Conservation (phyloP, 2,329 filamentous ascomycete genomes). For the Xylariaceae sp. region DNA sequence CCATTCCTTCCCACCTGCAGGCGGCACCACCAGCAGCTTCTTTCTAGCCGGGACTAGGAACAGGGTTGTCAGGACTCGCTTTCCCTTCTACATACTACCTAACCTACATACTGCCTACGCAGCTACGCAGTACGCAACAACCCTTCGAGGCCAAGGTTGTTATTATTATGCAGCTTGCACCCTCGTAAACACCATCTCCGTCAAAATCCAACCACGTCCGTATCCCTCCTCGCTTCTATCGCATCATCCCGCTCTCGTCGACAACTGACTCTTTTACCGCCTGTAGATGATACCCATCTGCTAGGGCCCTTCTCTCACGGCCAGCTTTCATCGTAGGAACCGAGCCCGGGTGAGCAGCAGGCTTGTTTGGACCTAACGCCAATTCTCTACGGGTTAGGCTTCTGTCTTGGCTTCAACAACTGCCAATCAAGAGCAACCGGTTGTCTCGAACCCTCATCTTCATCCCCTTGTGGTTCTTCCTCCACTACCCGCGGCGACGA, state of each 20-base stretch:
- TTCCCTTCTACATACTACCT: slow-evolving; percentile 9
- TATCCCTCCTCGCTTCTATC: neutral
- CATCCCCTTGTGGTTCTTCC: neutral
- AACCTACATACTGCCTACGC: neutral
- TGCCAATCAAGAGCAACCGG: neutral
- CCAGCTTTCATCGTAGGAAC: slow-evolving; percentile 27
- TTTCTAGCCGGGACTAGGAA: slow-evolving; percentile 1
- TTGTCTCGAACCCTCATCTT: slow-evolving; percentile 6
- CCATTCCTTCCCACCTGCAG: slow-evolving; percentile 9
- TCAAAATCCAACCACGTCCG: slow-evolving; percentile 3
- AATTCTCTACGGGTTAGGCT: slow-evolving; percentile 4
- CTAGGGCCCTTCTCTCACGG: slow-evolving; percentile 19
- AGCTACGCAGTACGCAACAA: neutral
- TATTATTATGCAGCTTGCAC: neutral
- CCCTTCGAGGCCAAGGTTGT: neutral
- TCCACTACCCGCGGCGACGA: slow-evolving; percentile 16
- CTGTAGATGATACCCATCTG: slow-evolving; percentile 18
- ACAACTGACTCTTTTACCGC: slow-evolving; percentile 17
- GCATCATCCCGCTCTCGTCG: slow-evolving; percentile 19
- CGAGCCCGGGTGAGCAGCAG: slow-evolving; percentile 19
- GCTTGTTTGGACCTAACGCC: slow-evolving; percentile 21
- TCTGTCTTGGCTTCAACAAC: neutral
- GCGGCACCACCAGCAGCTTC: slow-evolving; percentile 19
- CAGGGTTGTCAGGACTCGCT: slow-evolving; percentile 19
- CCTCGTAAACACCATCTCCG: slow-evolving; percentile 1